Base-by-base conservation (phyloP, 2,329 filamentous ascomycete genomes). In the Pseudocercospora fuligena region DNA sequence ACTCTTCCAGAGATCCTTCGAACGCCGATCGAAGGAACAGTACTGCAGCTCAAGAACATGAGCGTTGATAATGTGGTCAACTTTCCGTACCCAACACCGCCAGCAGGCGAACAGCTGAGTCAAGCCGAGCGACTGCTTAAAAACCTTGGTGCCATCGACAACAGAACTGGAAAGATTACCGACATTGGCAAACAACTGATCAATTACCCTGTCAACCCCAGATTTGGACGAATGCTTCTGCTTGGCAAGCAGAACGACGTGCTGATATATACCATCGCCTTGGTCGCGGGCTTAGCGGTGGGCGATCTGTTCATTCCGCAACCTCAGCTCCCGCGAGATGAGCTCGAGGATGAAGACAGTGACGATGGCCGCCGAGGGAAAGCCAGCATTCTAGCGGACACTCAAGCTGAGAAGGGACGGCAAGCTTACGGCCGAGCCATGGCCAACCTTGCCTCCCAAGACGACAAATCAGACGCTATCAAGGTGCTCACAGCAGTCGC, bases 11-110 rank as follows among this genome's bases (percentile, higher is more conserved):
- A 99, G 79, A 90, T 99, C 46, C 81, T 96, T 57, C 88, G 94
- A 25, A 97, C 95, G 80, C 94, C 95, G 0, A 92, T 98, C 29
- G 95, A 99, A 79, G 92, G 80, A 33, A 80, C 98, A 2, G 94
- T 98, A 1, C 83, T 99, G 43, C 94, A 97, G 78, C 88, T 99
- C 73, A 99, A 98, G 82, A 89, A 91, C 60, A 97, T 99, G 92
- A 92, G 93, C 63, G 87, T 97, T 33, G 91, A 94, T 67, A 90
- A 94, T 65, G 91, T 99, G 7, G 87, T 92, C 77, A 96, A 95
- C 79, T 99, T 99, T 77, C 95, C 96, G 0, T 99, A 98, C 77
- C 95, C 95, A 3, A 98, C 94, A 14, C 89, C 93, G 0, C 95
- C 95, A 1, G 90, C 93, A 73, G 86, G 89, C 14, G 84, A 89